These are phyloP conservation scores for Apiotrichum mycotoxinovorans DNA, from an alignment of 1,284 basidiomycete species.

Conservation along the genomic window DNA sequence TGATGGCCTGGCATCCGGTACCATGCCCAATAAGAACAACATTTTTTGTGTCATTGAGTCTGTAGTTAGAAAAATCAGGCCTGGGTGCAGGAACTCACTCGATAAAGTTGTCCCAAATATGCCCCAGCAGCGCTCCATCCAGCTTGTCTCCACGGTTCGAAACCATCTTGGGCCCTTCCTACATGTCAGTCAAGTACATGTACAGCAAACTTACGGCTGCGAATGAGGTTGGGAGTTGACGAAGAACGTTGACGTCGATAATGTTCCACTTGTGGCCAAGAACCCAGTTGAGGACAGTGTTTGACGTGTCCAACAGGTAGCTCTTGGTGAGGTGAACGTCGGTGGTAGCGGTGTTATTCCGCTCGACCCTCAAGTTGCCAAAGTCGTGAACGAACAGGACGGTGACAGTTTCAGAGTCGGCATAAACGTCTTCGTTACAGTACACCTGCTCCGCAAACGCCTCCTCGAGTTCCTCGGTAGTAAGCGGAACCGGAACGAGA, in stretches of 20 bases:
- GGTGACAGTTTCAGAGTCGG: constrained; percentile 54
- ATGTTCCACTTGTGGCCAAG: constrained; percentile 61
- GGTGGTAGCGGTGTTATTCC: constrained; percentile 66
- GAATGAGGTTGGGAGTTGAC: constrained; percentile 56
- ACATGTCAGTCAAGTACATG: not conserved
- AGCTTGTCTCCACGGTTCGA: constrained; percentile 26
- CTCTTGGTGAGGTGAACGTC: constrained; percentile 73
- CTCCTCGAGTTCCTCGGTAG: constrained; percentile 62
- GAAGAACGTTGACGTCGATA: constrained; percentile 82
- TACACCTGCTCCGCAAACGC: constrained; percentile 74
- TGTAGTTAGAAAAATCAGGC: constrained; percentile 42
- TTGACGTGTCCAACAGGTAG: constrained; percentile 81
- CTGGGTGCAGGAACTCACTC: constrained; percentile 57
- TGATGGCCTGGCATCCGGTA: constrained; percentile 68
- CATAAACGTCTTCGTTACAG: constrained; percentile 58
- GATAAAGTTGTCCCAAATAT: constrained; percentile 94
- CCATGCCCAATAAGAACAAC: constrained; percentile 85
- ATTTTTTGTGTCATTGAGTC: constrained; percentile 65
- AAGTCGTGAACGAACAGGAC: constrained; percentile 88
- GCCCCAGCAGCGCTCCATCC: constrained; percentile 62
- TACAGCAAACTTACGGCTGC: constrained; percentile 19
- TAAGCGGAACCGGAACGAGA: constrained; percentile 76
- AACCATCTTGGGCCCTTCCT: constrained; percentile 31
- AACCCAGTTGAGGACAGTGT: constrained; percentile 74
- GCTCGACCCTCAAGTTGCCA: constrained; percentile 77